Conservation (phyloP, 169 alveolate species). For the Eimeria necatrix region DNA sequence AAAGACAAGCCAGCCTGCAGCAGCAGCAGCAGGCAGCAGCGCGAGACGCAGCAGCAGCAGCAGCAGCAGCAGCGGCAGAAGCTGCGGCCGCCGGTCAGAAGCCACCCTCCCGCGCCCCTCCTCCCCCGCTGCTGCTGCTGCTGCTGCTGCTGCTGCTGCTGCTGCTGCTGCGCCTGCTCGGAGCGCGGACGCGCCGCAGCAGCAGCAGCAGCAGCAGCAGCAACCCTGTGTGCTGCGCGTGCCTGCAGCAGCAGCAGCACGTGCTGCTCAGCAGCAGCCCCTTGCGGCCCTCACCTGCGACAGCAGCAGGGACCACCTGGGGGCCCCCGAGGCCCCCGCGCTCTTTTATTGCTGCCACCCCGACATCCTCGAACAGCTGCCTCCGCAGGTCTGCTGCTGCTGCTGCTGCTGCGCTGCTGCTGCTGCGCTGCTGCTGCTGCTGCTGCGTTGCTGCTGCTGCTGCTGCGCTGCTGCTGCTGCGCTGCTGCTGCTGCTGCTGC, state of each 20-base stretch:
- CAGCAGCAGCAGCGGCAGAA: background rate
- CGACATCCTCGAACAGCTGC: conserved; percentile 10
- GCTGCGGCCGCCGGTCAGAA: background rate
- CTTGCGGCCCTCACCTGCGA: background rate
- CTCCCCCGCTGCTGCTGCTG: conserved; percentile 23
- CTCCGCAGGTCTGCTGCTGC: conserved; percentile 9
- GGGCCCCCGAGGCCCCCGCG: background rate
- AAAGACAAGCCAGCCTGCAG: background rate
- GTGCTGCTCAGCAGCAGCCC: conserved; percentile 49
- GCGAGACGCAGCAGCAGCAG: conserved; percentile 43
- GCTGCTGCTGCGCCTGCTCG: no score
- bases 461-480: background rate
- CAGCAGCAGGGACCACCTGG: background rate
- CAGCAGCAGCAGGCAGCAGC: background rate
- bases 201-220: conserved; percentile 3
- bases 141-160: conserved; percentile 20
- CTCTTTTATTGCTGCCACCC: conserved; percentile 30
- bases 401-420: background rate
- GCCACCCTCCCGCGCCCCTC: background rate
- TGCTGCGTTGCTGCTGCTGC: background rate
- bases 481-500: background rate
- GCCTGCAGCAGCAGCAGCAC: conserved; percentile 27
- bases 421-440: conserved; percentile 29
- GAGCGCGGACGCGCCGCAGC: no score
- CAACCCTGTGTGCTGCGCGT: background rate